Base-by-base conservation (phyloP, 2,329 filamentous ascomycete genomes). In the Penicillium paneum region DNA sequence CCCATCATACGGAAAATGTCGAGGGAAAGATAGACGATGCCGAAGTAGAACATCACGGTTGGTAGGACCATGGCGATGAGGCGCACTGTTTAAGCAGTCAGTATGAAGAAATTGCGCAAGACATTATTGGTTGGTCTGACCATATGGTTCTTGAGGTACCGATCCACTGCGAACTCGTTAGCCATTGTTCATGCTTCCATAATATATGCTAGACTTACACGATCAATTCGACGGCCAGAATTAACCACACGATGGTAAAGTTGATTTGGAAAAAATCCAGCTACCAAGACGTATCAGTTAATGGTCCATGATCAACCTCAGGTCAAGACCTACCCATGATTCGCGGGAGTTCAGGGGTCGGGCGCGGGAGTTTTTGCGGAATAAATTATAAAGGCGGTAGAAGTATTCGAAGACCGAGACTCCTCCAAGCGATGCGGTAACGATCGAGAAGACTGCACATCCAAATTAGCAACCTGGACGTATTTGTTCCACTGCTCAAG, bases 211-310 rank as follows among this genome's bases (percentile, higher is more conserved):
- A 24, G 7, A 68, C 73, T 63, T 69, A 76, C 73, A 73, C 67
- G 45, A 76, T 73, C 26, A 76, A 63, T 57, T 76, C 74, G 41
- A 75, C 68, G 0, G 72, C 74, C 28, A 76, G 56, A 36, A 76
- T 75, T 48, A 76, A 57, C 74, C 74, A 76, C 21, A 76, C 72
- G 35, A 76, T 69, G 13, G 74, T 76, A 55, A 77, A 77, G 43
- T 76, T 76, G 61, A 77, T 75, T 28, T 77, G 74, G 48, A 77
- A 77, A 57, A 77, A 77, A 49, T 77, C 75, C 52, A 77, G 67
- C 74, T 76, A 55, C 12, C 21, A 3, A 35, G 43, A 34, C 3
- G 7, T 12, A 35, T 63, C 19, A 63, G 54, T 31, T 15, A 38
- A 26, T 31, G 29, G 29, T 24, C 24, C 17, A 34, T 21, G 15